Conservation (phyloP, 495 filamentous ascomycete genomes). For the Cladorrhinum samala region DNA sequence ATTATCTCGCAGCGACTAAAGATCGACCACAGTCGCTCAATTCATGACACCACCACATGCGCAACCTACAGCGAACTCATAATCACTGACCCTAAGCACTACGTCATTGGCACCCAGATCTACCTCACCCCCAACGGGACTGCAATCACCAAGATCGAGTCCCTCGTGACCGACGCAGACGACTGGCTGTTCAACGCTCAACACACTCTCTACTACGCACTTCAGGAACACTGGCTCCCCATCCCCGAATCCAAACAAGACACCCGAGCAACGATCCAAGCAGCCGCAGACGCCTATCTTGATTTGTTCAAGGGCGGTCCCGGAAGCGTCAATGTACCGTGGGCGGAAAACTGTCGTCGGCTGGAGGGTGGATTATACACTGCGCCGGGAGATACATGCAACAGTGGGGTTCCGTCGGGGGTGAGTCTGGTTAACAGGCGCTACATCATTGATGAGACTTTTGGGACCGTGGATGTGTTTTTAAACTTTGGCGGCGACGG, state of each 20-base stretch:
- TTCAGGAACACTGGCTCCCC: conserved; percentile 34
- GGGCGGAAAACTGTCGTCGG: conserved; percentile 37
- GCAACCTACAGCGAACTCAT: conserved; percentile 44
- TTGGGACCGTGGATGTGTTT: conserved; percentile 40
- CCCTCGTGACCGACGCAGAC: conserved; percentile 32
- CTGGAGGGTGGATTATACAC: conserved; percentile 42
- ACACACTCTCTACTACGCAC: conserved; percentile 38
- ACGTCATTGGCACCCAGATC: conserved; percentile 44
- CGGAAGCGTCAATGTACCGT: conserved; percentile 35
- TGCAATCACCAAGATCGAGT: conserved; percentile 30
- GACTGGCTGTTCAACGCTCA: conserved; percentile 45
- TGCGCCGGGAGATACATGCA: conserved; percentile 28
- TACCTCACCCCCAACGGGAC: conserved; percentile 24
- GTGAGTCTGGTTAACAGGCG: conserved; percentile 34
- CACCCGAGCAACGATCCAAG: conserved; percentile 36
- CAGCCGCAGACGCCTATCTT: conserved; percentile 42
- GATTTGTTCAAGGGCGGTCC: conserved; percentile 37
- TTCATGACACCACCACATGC: conserved; percentile 38
- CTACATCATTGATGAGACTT: conserved; percentile 43
- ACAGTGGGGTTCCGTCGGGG: conserved; percentile 33
- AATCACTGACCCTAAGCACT: conserved; percentile 31
- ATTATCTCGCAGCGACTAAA: conserved; percentile 35
- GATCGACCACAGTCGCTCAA: conserved; percentile 39
- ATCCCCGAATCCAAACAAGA: conserved; percentile 35
- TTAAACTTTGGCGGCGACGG: conserved; percentile 35